A percentile compares a stretch with the other conserved stretches of the same genome.
Conservation (phyloP, 306 rosid species). For the Casuarina cunninghamiana region DNA sequence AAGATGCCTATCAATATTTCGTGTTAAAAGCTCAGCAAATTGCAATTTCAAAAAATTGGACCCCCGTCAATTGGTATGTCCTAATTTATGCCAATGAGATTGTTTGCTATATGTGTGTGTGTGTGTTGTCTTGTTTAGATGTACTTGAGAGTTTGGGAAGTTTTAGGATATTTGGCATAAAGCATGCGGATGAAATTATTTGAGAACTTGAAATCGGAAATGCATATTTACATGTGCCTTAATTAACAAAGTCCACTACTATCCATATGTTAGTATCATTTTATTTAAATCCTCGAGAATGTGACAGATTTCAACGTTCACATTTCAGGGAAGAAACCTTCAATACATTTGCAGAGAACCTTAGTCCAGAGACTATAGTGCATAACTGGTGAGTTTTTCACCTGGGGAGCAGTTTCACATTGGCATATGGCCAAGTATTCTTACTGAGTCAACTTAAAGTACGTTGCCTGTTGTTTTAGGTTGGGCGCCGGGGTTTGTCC, state of each 20-base stretch:
- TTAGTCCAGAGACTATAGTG: conserved; percentile 80
- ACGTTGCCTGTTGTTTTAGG: conserved; percentile 42
- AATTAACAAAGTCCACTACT: conserved; percentile 1
- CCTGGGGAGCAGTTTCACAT: conserved; percentile 16
- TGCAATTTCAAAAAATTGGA: conserved; percentile 81
- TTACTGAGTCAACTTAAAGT: conserved; percentile 13
- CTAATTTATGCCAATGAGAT: conserved; percentile 7
- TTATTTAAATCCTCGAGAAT: conserved; percentile 9
- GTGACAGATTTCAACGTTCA: conserved; percentile 28
- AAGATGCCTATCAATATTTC: conserved; percentile 82
- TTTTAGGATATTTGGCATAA: background rate
- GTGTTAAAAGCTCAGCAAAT: conserved; percentile 86
- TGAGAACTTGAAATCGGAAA: conserved; percentile 1
- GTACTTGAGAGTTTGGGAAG: background rate
- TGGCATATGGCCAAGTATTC: conserved; percentile 15
- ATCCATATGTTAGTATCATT: background rate
- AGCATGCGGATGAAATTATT: background rate
- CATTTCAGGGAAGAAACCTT: conserved; percentile 95
- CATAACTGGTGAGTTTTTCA: conserved; percentile 80
- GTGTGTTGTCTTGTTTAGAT: conserved; percentile 5
- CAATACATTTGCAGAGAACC: conserved; percentile 65
- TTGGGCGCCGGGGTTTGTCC: conserved; percentile 85
- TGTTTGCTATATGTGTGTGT: background rate
- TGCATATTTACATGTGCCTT: conserved; percentile 21
- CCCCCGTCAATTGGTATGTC: conserved; percentile 91